Conservation (phyloP, 2,329 filamentous ascomycete species). For the Epichloe baconii region DNA sequence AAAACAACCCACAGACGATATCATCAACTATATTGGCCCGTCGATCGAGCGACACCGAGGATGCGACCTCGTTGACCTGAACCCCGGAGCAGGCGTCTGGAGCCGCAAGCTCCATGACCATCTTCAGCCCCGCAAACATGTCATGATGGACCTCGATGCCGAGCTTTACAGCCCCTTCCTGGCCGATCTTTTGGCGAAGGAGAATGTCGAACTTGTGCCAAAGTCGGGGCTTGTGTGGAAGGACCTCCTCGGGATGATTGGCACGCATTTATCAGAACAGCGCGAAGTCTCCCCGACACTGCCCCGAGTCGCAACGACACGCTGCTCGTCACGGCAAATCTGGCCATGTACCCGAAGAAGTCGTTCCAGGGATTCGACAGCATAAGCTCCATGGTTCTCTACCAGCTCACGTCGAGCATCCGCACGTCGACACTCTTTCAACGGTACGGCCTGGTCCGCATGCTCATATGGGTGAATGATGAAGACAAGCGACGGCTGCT, state of each 20-base stretch:
- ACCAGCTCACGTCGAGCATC: slow-evolving; percentile 49
- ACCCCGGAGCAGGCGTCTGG: slow-evolving; percentile 69
- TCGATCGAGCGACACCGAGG: slow-evolving; percentile 57
- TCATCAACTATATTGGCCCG: slow-evolving; percentile 54
- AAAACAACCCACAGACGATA: slow-evolving; percentile 41
- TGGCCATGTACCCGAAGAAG: slow-evolving; percentile 41
- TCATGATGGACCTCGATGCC: slow-evolving; percentile 64
- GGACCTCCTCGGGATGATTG: slow-evolving; percentile 42
- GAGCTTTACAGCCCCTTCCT: slow-evolving; percentile 49
- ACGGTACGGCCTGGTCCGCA: slow-evolving; percentile 63
- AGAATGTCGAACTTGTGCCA: slow-evolving; percentile 36
- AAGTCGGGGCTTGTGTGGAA: slow-evolving; percentile 47
- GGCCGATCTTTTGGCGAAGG: slow-evolving; percentile 36
- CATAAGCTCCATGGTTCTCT: slow-evolving; percentile 42
- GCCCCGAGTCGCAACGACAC: slow-evolving; percentile 50
- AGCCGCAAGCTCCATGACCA: slow-evolving; percentile 62
- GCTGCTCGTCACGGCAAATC: slow-evolving; percentile 59
- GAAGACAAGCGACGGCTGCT: slow-evolving; percentile 46
- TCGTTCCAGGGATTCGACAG: slow-evolving; percentile 40
- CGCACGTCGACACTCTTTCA: slow-evolving; percentile 51
- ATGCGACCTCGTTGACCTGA: slow-evolving; percentile 78
- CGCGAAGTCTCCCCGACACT: slow-evolving; percentile 22
- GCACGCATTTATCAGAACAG: slow-evolving; percentile 42
- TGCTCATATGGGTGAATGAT: slow-evolving; percentile 59
- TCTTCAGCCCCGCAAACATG: slow-evolving; percentile 67